These are phyloP conservation scores for Phylloporus rhodoxanthus DNA, from an alignment of 768 basidiomycete species.

Conservation along the genomic window DNA sequence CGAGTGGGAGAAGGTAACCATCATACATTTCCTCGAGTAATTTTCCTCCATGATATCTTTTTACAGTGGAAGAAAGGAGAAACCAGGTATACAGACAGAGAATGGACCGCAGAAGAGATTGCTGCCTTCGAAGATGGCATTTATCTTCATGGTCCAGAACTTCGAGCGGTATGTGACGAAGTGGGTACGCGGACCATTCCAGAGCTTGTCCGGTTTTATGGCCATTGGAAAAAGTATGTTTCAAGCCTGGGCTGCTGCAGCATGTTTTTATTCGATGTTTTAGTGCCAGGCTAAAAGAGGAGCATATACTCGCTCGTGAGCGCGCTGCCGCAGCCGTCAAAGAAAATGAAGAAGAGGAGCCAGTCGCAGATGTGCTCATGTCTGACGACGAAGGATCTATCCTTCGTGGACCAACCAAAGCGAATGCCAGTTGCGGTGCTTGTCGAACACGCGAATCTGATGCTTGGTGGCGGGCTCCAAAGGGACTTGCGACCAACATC, in stretches of 20 bases:
- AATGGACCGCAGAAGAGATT: conserved; percentile 66
- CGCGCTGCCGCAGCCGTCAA: conserved; percentile 29
- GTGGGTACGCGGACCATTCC: conserved; percentile 61
- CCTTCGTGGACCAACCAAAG: conserved; percentile 49
- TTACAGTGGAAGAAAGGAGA: conserved; percentile 70
- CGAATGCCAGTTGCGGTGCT: conserved; percentile 65
- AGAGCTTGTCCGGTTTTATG: conserved; percentile 81
- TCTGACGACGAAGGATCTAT: conserved; percentile 77
- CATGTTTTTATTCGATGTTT: conserved; percentile 4
- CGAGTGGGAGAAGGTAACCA: conserved; percentile 53
- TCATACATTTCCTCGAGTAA: conserved; percentile 4
- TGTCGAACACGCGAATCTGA: conserved; percentile 77
- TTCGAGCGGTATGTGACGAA: conserved; percentile 72
- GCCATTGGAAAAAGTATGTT: conserved; percentile 77
- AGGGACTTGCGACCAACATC: conserved; percentile 68
- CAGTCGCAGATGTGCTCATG: conserved; percentile 26
- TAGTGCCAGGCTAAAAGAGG: conserved; percentile 65
- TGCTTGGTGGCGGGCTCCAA: conserved; percentile 90
- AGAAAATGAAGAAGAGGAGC: conserved; percentile 25
- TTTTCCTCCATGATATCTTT: conserved; percentile 7
- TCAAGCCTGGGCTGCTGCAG: conserved; percentile 1
- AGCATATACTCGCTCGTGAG: conserved; percentile 48
- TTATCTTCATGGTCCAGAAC: conserved; percentile 66
- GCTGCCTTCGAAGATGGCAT: conserved; percentile 76
- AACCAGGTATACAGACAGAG: conserved; percentile 59